phyloP scores from a whole-genome alignment of 345 rosid species.

The Noccaea caerulescens region DNA sequence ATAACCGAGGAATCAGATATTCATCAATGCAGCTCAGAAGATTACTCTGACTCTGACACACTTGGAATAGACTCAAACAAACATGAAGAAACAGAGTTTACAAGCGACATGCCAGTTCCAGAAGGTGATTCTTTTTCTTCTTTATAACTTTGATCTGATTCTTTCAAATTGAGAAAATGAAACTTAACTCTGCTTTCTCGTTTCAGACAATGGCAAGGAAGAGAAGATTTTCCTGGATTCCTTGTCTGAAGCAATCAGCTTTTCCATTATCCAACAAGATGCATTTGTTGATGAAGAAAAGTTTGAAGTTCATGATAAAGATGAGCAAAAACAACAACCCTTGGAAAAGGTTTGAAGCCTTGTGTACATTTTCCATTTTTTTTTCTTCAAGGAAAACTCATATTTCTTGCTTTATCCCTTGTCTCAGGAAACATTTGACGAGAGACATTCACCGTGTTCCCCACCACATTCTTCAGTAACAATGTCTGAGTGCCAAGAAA shows the following conservation, averaged over 20 bases:
- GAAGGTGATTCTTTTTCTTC: constrained; percentile 53
- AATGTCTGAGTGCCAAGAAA: constrained; percentile 55
- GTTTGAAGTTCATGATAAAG: constrained; percentile 15
- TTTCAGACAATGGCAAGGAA: constrained; percentile 45
- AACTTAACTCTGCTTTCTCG: constrained; percentile 13
- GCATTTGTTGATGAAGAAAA: constrained; percentile 30
- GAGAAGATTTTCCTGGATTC: constrained; percentile 40
- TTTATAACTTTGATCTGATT: constrained; percentile 15
- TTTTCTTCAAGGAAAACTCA: constrained; percentile 12
- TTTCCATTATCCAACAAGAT: constrained; percentile 37
- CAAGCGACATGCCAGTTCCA: constrained; percentile 31
- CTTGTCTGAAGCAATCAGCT: constrained; percentile 42
- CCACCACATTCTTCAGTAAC: constrained; percentile 51
- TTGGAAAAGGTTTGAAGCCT: constrained; percentile 49
- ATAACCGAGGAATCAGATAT: constrained; percentile 28
- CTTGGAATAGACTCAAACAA: constrained; percentile 40
- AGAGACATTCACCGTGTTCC: constrained; percentile 48
- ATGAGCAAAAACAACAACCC: constrained; percentile 33
- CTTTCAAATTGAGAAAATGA: neutral
- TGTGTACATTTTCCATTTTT: constrained; percentile 2
- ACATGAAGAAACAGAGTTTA: constrained; percentile 42
- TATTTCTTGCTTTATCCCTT: constrained; percentile 24
- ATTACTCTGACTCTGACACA: constrained; percentile 28
- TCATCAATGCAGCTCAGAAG: constrained; percentile 46
- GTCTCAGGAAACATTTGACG: constrained; percentile 51